Percentiles rank a stretch among this genome's conserved stretches.
These are phyloP conservation scores for Chrysoporthe deuterocubensis DNA, from an alignment of 2,329 filamentous ascomycete species.

Conservation along the genomic window DNA sequence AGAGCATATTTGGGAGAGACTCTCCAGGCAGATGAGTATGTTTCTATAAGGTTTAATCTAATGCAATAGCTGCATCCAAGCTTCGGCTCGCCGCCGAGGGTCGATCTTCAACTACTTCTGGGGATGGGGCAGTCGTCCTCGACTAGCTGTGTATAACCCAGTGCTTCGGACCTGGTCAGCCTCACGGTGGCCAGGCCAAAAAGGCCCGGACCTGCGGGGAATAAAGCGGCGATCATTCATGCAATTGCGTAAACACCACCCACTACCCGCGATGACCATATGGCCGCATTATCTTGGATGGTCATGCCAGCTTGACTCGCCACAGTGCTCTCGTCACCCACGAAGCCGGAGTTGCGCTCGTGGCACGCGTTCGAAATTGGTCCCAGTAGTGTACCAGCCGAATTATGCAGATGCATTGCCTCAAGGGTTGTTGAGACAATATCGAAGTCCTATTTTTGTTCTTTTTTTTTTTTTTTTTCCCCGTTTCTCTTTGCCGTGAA, in stretches of 20 bases:
- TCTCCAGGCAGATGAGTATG: no score
- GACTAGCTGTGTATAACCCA: background rate
- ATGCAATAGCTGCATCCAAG: no score
- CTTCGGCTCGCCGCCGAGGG: no score
- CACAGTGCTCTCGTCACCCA: conserved; percentile 19
- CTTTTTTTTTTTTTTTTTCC: background rate
- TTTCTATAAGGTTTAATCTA: no score
- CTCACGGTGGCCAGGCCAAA: background rate
- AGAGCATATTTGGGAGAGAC: background rate
- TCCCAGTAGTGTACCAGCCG: no score
- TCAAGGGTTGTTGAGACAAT: no score
- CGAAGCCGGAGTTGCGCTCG: no score
- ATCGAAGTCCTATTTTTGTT: background rate
- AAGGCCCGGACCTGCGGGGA: background rate
- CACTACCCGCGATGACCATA: background rate
- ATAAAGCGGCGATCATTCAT: background rate
- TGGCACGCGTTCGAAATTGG: no score
- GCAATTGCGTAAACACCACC: background rate
- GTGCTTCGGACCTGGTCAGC: no score
- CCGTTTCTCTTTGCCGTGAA: background rate
- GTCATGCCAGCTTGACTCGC: conserved; percentile 16
- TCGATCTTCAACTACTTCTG: no score
- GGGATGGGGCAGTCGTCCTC: background rate
- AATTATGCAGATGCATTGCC: no score
- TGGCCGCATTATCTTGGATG: background rate